Percentiles rank a stretch among this genome's conserved stretches.
phyloP scores from a whole-genome alignment of 2,329 filamentous ascomycete species.

The Ophiostoma ulmi region DNA sequence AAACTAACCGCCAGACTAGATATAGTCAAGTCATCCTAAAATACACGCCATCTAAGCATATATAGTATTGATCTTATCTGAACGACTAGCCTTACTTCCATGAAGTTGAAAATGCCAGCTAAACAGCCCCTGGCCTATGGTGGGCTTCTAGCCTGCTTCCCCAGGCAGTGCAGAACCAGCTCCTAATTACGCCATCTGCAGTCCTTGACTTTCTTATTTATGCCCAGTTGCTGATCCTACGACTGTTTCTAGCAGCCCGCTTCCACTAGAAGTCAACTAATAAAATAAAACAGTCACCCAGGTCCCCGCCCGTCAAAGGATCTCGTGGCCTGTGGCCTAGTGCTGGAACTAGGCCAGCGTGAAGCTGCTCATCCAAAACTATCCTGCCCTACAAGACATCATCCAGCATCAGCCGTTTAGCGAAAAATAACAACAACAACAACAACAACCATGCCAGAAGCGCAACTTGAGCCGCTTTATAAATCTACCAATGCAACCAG shows the following conservation, averaged over 20 bases:
- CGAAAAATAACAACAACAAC: too few relatives aligned
- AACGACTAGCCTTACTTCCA: not conserved
- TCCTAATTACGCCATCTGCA: not conserved
- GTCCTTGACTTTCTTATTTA: not conserved
- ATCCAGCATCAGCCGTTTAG: too few relatives aligned
- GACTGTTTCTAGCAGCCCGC: too few relatives aligned
- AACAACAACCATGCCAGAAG: not conserved
- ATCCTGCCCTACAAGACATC: not conserved
- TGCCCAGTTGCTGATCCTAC: too few relatives aligned
- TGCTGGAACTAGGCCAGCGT: not conserved
- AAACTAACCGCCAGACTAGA: not conserved
- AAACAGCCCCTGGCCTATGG: not conserved
- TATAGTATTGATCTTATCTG: not conserved
- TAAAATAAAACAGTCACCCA: too few relatives aligned
- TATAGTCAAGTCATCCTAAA: not conserved
- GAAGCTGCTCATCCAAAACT: not conserved
- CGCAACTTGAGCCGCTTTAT: not conserved
- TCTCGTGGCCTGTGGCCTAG: constrained; percentile 3
- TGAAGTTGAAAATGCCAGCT: not conserved
- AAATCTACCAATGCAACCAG: not conserved
- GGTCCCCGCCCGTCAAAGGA: not conserved
- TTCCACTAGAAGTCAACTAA: too few relatives aligned
- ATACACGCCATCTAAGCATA: constrained; percentile 1
- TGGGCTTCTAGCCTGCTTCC: not conserved
- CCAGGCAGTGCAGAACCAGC: not conserved